phyloP scores from a whole-genome alignment of 2,329 filamentous ascomycete genomes.

The Aspergillus phoenicis region DNA sequence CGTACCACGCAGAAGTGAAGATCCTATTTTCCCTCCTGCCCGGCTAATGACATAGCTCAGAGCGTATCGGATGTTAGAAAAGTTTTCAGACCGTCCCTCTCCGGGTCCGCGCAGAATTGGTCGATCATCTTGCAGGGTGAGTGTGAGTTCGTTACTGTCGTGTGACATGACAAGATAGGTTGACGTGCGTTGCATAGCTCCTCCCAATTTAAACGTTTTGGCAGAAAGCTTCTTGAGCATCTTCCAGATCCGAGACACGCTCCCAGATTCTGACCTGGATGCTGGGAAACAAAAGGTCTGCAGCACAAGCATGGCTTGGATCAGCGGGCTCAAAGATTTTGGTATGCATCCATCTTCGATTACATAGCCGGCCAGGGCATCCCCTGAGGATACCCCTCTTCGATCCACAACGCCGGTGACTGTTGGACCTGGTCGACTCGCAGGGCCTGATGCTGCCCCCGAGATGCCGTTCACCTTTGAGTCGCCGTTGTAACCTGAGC shows the following conservation, averaged over 20 bases:
- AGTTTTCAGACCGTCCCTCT: background rate
- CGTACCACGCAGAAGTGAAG: background rate
- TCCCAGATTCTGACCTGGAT: no score
- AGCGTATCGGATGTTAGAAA: background rate
- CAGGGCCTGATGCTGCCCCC: background rate
- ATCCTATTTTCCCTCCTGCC: background rate
- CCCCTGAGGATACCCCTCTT: background rate
- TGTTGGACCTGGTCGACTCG: slow-evolving; percentile 16
- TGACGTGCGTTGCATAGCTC: background rate
- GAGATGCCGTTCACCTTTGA: slow-evolving; percentile 28
- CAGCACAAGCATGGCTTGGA: slow-evolving; percentile 12
- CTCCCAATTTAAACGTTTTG: background rate
- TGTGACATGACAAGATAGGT: slow-evolving; percentile 6
- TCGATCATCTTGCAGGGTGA: background rate
- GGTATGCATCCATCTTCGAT: slow-evolving; percentile 25
- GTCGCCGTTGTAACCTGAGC: background rate
- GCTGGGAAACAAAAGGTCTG: slow-evolving; percentile 10
- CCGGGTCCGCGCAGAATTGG: background rate
- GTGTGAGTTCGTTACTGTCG: slow-evolving; percentile 1
- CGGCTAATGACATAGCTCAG: background rate
- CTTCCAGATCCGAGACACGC: background rate
- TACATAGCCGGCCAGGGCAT: slow-evolving; percentile 18
- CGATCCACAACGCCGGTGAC: slow-evolving; percentile 23
- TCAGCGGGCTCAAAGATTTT: slow-evolving; percentile 16
- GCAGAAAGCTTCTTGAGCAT: background rate